A percentile compares a stretch with the other conserved stretches of the same genome.
These are phyloP conservation scores for Amphibolis antarctica DNA, from an alignment of 106 monocot genomes.

Conservation along the genomic window DNA sequence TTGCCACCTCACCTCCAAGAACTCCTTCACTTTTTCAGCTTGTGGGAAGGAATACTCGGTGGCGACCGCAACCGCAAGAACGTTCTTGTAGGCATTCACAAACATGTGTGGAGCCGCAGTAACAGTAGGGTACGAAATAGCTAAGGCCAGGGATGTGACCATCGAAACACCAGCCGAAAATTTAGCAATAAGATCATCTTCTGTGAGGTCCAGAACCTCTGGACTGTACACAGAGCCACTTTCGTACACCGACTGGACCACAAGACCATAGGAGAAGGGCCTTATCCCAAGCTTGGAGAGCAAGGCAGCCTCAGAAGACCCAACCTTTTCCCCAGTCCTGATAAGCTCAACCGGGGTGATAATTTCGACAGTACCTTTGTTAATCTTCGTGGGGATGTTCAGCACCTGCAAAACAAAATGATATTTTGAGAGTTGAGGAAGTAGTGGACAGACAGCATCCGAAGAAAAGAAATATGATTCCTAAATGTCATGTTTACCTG, in stretches of 20 bases:
- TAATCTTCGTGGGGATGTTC: slow-evolving; percentile 96
- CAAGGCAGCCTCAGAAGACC: slow-evolving; percentile 83
- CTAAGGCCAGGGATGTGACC: slow-evolving; percentile 62
- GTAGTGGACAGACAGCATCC: not conserved
- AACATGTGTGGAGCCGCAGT: slow-evolving; percentile 85
- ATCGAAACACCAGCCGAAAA: slow-evolving; percentile 64
- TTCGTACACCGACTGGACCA: slow-evolving; percentile 59
- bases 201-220: slow-evolving; percentile 69
- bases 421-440: not conserved
- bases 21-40: slow-evolving; percentile 80
- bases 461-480: not conserved
- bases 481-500: slow-evolving; percentile 28
- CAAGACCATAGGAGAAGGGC: slow-evolving; percentile 87
- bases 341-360: slow-evolving; percentile 92
- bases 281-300: slow-evolving; percentile 88
- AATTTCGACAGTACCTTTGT: slow-evolving; percentile 95
- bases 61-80: slow-evolving; percentile 62
- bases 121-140: slow-evolving; percentile 63
- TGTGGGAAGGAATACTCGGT: slow-evolving; percentile 77
- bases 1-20: slow-evolving; percentile 41
- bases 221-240: slow-evolving; percentile 79
- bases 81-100: slow-evolving; percentile 85
- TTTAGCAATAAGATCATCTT: slow-evolving; percentile 69
- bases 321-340: slow-evolving; percentile 82
- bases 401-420: slow-evolving; percentile 38